These are phyloP conservation scores for Posidonia oceanica DNA, from an alignment of 116 monocot genomes.

Conservation along the genomic window DNA sequence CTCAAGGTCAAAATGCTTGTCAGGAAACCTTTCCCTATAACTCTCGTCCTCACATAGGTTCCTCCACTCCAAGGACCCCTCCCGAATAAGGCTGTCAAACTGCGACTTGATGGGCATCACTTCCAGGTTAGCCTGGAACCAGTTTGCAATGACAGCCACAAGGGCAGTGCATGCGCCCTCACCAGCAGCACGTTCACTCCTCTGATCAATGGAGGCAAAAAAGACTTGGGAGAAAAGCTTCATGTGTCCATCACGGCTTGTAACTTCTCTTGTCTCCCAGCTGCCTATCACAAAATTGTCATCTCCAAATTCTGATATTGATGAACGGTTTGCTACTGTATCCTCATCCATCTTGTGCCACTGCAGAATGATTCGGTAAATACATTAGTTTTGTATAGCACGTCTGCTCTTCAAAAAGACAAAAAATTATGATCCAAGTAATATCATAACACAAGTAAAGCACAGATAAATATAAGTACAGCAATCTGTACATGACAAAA, in stretches of 20 bases:
- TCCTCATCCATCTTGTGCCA: constrained; percentile 27
- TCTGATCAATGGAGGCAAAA: constrained; percentile 93
- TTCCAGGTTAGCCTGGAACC: constrained; percentile 49
- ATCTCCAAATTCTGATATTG: constrained; percentile 62
- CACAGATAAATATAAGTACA: too few relatives aligned
- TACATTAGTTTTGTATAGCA: background rate
- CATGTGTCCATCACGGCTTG: constrained; percentile 68
- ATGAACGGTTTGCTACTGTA: constrained; percentile 12
- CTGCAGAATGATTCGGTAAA: constrained; percentile 21
- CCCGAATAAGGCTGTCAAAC: constrained; percentile 76
- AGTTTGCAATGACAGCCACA: constrained; percentile 79
- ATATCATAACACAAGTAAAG: background rate
- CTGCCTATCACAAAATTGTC: constrained; percentile 50
- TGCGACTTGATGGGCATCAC: constrained; percentile 73
- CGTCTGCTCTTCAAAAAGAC: background rate
- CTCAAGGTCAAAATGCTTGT: constrained; percentile 79
- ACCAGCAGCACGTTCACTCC: constrained; percentile 79
- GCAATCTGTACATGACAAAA: too few relatives aligned
- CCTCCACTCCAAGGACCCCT: constrained; percentile 88
- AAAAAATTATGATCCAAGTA: background rate
- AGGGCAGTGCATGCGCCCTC: constrained; percentile 92
- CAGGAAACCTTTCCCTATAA: constrained; percentile 41
- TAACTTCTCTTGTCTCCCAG: constrained; percentile 51
- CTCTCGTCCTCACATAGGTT: constrained; percentile 52
- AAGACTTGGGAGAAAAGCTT: constrained; percentile 61